Evolutionary conservation across 1,284 basidiomycete genomes (phyloP), one percentile per base, ranked within the genome.

Genomic region (Rhodotorula sp.): DNA sequence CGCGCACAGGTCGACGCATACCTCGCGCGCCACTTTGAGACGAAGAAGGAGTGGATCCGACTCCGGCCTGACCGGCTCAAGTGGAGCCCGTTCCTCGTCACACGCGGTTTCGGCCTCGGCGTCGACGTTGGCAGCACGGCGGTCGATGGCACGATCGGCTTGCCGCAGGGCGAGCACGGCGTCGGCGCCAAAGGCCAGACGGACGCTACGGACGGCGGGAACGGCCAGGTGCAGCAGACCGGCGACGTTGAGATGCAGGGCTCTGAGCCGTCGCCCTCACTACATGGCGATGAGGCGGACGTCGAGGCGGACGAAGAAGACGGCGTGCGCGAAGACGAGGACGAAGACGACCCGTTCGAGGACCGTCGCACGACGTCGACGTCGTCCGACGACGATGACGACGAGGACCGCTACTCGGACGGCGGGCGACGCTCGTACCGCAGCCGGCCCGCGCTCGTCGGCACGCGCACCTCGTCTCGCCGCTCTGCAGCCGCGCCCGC

Each of bases 1-100:
- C 86, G 83, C 7, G 85, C 85, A n/a, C 84, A 86, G 73, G 89
- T 97, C 53, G 84, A 85, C 13, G 84, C 84, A 52, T 90, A 90
- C 79, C 78, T 97, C 66, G 81, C 81, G 44, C 86, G 85, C 65
- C 81, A 80, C 54, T 92, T 91, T 87, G 89, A 91, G 75, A 82
- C 83, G 27, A 67, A 61, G 49, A 98, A 96, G 81, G 90, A 90
- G 1, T 91, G 95, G 79, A 79, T 95, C 71, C 87, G 84, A 77
- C 85, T 99, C 64, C 88, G 87, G 73, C 89, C 93, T 0, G 92
- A 95, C 78, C 89, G 89, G 80, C 85, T 99, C 72, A 93, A 93
- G 79, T 99, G 97, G 91, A 94, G 90, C 73, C 96, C 96, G 9
- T 98, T 97, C 83, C 83, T 97, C 54, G 82, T 94, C 52, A 85